Evolutionary conservation across 768 basidiomycete species (phyloP).

Genomic region (Podaxis mareebaensis): DNA sequence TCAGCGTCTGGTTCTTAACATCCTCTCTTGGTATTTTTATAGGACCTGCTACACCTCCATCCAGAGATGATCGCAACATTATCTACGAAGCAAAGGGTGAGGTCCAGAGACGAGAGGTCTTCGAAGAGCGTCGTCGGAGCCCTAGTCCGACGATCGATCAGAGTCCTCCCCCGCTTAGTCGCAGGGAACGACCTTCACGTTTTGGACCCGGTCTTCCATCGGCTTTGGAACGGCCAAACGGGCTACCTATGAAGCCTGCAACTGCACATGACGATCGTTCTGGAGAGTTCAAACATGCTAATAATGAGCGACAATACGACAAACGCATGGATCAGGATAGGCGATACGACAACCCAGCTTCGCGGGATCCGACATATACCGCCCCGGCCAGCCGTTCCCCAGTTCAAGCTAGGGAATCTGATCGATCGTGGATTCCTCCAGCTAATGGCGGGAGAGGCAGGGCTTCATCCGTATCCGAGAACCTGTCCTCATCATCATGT

Average conservation of each 20-base stretch:
- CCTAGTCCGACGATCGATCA: constrained; percentile 3
- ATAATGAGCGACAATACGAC: neutral
- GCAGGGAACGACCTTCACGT: constrained; percentile 11
- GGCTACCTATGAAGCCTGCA: constrained; percentile 9
- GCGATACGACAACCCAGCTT: neutral
- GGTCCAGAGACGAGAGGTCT: neutral
- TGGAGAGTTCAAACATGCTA: neutral
- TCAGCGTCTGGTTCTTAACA: constrained; percentile 14
- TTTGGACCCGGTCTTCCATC: constrained; percentile 5
- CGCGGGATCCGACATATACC: neutral
- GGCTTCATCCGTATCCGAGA: constrained; percentile 1
- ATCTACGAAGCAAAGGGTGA: constrained; percentile 6
- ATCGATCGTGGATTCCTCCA: neutral
- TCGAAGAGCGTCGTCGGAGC: constrained; percentile 7
- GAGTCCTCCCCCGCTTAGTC: neutral
- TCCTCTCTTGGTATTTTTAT: constrained; percentile 10
- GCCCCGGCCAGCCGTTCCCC: neutral
- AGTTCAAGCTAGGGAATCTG: neutral
- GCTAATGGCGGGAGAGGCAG: neutral
- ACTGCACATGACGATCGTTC: neutral
- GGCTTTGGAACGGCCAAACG: neutral
- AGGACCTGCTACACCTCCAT: constrained; percentile 13
- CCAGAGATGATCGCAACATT: constrained; percentile 15
- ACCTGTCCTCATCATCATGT: neutral
- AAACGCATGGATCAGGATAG: constrained; percentile 3